Base-by-base conservation (phyloP, 2,329 filamentous ascomycete species). In the Hypoxylon sp. region DNA sequence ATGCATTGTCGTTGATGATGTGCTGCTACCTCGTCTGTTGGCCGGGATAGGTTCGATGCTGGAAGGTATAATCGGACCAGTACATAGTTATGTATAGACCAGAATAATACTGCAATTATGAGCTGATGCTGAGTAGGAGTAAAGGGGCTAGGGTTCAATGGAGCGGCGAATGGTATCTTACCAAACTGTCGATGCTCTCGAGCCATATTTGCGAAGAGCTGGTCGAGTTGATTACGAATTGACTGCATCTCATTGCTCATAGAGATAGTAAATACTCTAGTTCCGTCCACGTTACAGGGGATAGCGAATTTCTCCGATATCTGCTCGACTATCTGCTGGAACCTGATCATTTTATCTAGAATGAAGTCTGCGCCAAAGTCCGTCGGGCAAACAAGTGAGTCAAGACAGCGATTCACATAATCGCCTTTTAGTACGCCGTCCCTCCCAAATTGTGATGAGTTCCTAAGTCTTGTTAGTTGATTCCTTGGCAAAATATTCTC, bases 21-120 rank as follows among this genome's bases (percentile, higher is more conserved):
- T 3, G 68, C 63, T 13, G 55, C 45, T 21, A 60, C 28, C 21
- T 45, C 49, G 46, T 73, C 72, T 21, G 71, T 72, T 2, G 74
- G 69, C 5, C 76, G 70, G 17, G 70, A 52, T 68, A 77, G 69
- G 41, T 72, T 74, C 4, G 80, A 80, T 6, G 80, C 80, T 0
- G 81, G 80, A 32, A 82, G 75, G 67, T 82, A 81, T 13, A 81
- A 67, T 6, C 79, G 76, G 25, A 80, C 78, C 2, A 81, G 69
- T 11, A 80, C 72, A 41, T 79, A 80, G n/a, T 78, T 74, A 56
- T 79, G 75, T 45, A 78, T 75, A 14, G 79, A 70, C 46, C 73
- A 74, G 60, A 80, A 78, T 30, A 65, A 43, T 46, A 72, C 63
- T 75, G 71, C n/a, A 67, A 53, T 2, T 55, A 67, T 76, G 5